These are phyloP conservation scores for Thelephora aurantiotincta DNA, from an alignment of 768 basidiomycete genomes.

Conservation along the genomic window DNA sequence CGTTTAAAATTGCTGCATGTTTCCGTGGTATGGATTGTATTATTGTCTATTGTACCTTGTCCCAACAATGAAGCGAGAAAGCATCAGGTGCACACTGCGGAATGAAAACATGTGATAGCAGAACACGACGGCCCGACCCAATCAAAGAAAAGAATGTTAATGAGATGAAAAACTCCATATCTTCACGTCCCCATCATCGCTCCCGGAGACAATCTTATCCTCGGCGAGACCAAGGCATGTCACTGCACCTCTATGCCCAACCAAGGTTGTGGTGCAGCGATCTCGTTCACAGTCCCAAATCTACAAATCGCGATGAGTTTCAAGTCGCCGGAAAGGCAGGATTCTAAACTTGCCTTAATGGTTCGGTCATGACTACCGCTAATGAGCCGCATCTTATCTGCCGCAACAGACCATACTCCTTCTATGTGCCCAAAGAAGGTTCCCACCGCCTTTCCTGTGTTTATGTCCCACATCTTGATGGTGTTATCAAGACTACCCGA, in stretches of 20 bases:
- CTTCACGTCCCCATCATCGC: constrained; percentile 80
- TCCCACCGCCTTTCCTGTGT: constrained; percentile 57
- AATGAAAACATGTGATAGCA: neutral
- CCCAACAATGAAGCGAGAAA: neutral
- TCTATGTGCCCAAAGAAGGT: constrained; percentile 98
- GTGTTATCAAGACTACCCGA: constrained; percentile 92
- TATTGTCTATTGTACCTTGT: neutral
- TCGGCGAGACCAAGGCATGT: constrained; percentile 83
- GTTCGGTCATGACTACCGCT: constrained; percentile 92
- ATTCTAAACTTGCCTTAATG: constrained; percentile 60
- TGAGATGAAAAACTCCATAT: constrained; percentile 41
- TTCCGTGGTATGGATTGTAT: neutral
- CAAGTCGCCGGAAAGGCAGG: constrained; percentile 2
- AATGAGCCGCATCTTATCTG: constrained; percentile 82
- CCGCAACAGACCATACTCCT: constrained; percentile 93
- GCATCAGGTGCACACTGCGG: neutral
- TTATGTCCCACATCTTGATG: constrained; percentile 92
- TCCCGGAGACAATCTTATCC: constrained; percentile 94
- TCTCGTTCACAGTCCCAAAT: constrained; percentile 92
- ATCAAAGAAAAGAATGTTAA: neutral
- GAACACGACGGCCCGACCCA: neutral
- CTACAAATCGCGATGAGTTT: constrained; percentile 21
- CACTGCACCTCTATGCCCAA: constrained; percentile 90
- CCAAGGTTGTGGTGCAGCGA: constrained; percentile 74
- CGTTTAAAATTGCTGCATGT: neutral